Base-by-base conservation (phyloP, 2,329 filamentous ascomycete genomes). In the Cercospora janseana region DNA sequence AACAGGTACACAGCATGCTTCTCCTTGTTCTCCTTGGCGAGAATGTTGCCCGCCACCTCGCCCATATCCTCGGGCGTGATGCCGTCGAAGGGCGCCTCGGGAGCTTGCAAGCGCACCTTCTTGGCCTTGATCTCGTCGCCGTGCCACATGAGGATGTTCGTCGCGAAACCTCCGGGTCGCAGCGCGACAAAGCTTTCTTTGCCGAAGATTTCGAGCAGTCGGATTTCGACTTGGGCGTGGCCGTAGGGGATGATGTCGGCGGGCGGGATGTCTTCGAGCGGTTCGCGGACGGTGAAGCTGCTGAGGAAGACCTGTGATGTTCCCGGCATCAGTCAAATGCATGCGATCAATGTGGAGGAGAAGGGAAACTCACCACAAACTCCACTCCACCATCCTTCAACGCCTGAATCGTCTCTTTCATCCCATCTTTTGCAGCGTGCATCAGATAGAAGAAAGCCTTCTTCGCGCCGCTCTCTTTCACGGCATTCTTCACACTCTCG, bases 361-460 rank as follows among this genome's bases (percentile, higher is more conserved):
- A 23, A 6, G 12, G 10, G 6, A 37, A 8, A 38, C 35, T 23
- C 18, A 38, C 72, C 4, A 77, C 68, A 26, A 66, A 70, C 8
- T 74, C 68, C 26, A 78, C 65, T 0, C 76, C 77, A 1, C 66
- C 68, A 12, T 61, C 57, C 52, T 74, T 75, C 43, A 80, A 63
- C 1, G 76, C 73, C 50, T 65, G 56, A 40, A 77, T 57, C 12
- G 67, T 66, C 6, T 60, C 49, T 12, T 63, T 64, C 72, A 79
- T 72, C 46, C 67, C 47, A 52, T 78, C 73, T 1, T 57, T 4
- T 0, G 62, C 51, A 21, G 62, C 56, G 9, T 62, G 55, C 6
- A 66, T 57, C 2, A 67, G 21, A 60, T 81, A 80, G 38, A 78
- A 65, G 64, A 79, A 80, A 0, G 76, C 77, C 6, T 60, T 56